Percentiles rank a stretch among this genome's conserved stretches.
Conservation (phyloP, 371 early-diverging fungal genomes). For the Rhizomucor miehei region DNA sequence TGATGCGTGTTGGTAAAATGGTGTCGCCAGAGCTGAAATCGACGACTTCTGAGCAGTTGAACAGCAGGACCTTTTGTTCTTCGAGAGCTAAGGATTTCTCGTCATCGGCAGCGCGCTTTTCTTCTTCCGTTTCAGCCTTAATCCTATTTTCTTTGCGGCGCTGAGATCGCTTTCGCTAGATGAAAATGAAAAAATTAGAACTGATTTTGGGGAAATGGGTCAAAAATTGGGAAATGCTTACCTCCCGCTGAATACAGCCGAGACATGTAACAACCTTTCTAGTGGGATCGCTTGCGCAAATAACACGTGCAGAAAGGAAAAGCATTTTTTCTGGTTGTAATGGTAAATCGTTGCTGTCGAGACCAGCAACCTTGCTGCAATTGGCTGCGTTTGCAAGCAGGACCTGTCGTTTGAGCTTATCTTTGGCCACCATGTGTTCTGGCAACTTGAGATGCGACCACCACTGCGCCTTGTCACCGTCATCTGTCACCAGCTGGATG, state of each 20-base stretch:
- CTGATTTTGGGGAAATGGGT: neutral
- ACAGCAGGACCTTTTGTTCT: conserved; percentile 75
- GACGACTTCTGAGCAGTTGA: conserved; percentile 84
- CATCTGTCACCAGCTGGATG: conserved; percentile 77
- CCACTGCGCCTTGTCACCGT: conserved; percentile 72
- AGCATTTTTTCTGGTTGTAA: conserved; percentile 47
- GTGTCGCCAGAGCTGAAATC: conserved; percentile 90
- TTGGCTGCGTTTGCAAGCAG: conserved; percentile 19
- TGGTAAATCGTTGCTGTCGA: conserved; percentile 19
- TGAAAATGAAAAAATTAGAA: neutral
- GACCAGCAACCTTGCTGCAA: conserved; percentile 16
- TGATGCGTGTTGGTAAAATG: conserved; percentile 88
- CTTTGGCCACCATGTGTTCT: conserved; percentile 79
- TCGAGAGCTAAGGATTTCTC: conserved; percentile 57
- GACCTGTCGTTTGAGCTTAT: conserved; percentile 49
- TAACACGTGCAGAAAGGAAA: conserved; percentile 76
- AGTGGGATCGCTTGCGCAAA: conserved; percentile 82
- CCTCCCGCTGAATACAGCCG: conserved; percentile 87
- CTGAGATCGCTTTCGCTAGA: conserved; percentile 50
- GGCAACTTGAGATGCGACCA: conserved; percentile 88
- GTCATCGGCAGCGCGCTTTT: conserved; percentile 34
- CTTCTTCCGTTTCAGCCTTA: conserved; percentile 27
- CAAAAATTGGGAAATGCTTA: conserved; percentile 11
- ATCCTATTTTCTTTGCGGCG: conserved; percentile 51
- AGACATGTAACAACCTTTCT: conserved; percentile 79